Percentiles rank a stretch among this genome's conserved stretches.
phyloP scores from a whole-genome alignment of 1,139 yeast genomes.

The Chernovozyma sophiae-reginae region DNA sequence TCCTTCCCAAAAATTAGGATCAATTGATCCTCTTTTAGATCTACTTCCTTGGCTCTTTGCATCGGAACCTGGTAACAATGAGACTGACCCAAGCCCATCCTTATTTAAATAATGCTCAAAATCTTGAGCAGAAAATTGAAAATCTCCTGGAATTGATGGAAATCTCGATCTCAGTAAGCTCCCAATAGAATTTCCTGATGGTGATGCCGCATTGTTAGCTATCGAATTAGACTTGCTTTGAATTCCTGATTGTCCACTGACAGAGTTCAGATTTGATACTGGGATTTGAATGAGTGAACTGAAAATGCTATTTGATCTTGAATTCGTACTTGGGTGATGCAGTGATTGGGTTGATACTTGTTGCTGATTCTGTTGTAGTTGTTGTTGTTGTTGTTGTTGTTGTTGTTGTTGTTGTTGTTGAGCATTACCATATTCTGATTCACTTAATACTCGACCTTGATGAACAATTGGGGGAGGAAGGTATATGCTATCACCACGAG shows the following conservation, averaged over 20 bases:
- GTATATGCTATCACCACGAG: constrained; percentile 30
- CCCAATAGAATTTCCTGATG: constrained; percentile 11
- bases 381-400: constrained; percentile 14
- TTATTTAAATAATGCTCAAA: constrained; percentile 42
- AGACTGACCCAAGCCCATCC: constrained; percentile 35
- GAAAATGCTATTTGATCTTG: constrained; percentile 41
- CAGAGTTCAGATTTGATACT: constrained; percentile 29
- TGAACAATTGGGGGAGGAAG: constrained; percentile 26
- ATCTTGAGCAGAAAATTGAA: constrained; percentile 31
- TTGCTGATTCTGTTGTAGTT: constrained; percentile 6
- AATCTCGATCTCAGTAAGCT: constrained; percentile 10
- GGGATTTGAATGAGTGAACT: constrained; percentile 41
- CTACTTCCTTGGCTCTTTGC: constrained; percentile 5
- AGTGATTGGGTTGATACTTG: constrained; percentile 8
- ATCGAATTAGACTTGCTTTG: constrained; percentile 9
- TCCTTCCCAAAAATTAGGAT: constrained; percentile 22
- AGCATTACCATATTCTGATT: constrained; percentile 4
- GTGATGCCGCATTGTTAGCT: constrained; percentile 10
- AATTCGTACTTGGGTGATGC: constrained; percentile 10
- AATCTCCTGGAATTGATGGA: constrained; percentile 18
- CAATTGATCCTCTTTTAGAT: constrained; percentile 25
- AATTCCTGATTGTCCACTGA: constrained; percentile 22
- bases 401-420: constrained; percentile 10
- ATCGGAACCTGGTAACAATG: constrained; percentile 20
- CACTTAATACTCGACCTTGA: constrained; percentile 12